Conservation (phyloP, 2,329 filamentous ascomycete species). For the Penicillium olsonii region DNA sequence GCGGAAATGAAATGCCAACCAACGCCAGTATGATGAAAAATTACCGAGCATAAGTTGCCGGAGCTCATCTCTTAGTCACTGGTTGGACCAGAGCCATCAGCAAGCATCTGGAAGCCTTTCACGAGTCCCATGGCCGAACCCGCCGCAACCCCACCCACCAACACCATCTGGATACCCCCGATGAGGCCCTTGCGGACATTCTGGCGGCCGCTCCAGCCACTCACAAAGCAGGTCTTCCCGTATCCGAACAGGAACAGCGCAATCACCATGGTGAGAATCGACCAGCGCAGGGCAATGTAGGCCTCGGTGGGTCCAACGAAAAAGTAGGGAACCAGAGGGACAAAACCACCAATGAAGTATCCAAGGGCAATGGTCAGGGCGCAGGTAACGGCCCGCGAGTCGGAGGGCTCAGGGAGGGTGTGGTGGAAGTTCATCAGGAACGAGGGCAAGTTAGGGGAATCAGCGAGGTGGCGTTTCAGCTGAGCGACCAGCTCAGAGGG, state of each 20-base stretch:
- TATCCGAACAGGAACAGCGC: constrained; percentile 55
- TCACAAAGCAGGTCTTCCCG: constrained; percentile 48
- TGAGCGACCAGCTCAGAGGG: constrained; percentile 37
- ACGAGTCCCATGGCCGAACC: constrained; percentile 45
- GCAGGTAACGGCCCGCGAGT: constrained; percentile 39
- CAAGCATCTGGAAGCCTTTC: constrained; percentile 39
- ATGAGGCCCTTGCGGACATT: constrained; percentile 37
- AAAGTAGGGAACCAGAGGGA: constrained; percentile 58
- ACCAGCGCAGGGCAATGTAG: constrained; percentile 69
- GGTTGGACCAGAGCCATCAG: constrained; percentile 13
- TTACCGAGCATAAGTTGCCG: background rate
- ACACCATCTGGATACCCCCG: constrained; percentile 43
- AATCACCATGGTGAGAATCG: constrained; percentile 54
- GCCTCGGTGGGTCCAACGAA: constrained; percentile 73
- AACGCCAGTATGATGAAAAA: constrained; percentile 1
- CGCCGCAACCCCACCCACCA: constrained; percentile 42
- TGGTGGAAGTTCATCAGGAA: constrained; percentile 48
- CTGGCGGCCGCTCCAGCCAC: constrained; percentile 36
- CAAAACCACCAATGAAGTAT: constrained; percentile 47
- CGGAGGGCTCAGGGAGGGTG: constrained; percentile 40
- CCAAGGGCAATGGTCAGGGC: constrained; percentile 43
- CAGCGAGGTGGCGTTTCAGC: constrained; percentile 38
- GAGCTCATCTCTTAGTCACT: too few relatives aligned
- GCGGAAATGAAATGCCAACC: background rate
- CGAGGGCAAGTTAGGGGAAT: constrained; percentile 38